A percentile compares a stretch with the other conserved stretches of the same genome.
Evolutionary conservation across 2,329 filamentous ascomycete species (phyloP).

Genomic region (Elsinoe australis): DNA sequence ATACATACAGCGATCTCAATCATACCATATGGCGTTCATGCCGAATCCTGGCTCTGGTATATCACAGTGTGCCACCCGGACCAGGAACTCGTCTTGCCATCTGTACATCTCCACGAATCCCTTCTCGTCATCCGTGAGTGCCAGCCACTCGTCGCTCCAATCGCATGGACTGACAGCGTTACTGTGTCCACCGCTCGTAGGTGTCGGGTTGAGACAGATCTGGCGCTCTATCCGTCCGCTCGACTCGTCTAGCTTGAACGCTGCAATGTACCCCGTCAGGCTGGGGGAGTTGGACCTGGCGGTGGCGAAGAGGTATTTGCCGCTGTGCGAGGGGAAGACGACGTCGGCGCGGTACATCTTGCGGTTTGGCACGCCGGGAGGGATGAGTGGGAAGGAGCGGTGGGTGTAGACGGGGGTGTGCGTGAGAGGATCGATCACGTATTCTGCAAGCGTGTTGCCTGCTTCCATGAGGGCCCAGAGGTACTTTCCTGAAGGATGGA

Average conservation of each 20-base stretch:
- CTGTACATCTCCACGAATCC: conserved; percentile 83
- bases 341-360: conserved; percentile 79
- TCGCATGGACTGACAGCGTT: conserved; percentile 80
- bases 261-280: conserved; percentile 74
- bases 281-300: conserved; percentile 69
- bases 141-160: conserved; percentile 84
- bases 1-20: conserved; percentile 40
- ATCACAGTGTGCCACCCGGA: conserved; percentile 65
- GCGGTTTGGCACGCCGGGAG: conserved; percentile 51
- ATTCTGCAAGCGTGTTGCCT: conserved; percentile 76
- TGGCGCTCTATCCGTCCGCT: conserved; percentile 67
- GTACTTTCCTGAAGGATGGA: conserved; percentile 69
- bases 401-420: conserved; percentile 72
- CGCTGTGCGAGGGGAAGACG: conserved; percentile 61
- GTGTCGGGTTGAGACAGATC: conserved; percentile 74
- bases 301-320: conserved; percentile 73
- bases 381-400: conserved; percentile 69
- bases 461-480: conserved; percentile 84
- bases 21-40: conserved; percentile 96
- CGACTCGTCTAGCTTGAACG: conserved; percentile 58
- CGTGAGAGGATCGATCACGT: conserved; percentile 66
- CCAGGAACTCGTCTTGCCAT: conserved; percentile 75
- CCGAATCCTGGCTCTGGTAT: conserved; percentile 84
- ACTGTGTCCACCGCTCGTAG: conserved; percentile 78
- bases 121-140: conserved; percentile 79